These are phyloP conservation scores for Pichia sp. DNA, from an alignment of 1,139 yeast species.

Conservation along the genomic window DNA sequence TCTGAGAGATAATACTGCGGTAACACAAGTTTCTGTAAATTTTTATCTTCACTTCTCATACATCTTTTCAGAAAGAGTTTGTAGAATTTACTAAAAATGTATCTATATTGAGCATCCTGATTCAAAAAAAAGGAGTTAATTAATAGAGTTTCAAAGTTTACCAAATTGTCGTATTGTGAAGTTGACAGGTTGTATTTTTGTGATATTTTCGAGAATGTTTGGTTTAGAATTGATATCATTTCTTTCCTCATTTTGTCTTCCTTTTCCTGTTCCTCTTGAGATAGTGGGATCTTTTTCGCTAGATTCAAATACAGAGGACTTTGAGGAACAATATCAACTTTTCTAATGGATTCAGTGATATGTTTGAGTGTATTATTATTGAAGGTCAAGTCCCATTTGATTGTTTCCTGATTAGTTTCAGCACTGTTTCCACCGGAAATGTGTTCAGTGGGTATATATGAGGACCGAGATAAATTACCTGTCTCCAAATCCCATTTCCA, in stretches of 20 bases:
- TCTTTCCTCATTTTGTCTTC: constrained; percentile 16
- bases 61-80: constrained; percentile 22
- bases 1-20: constrained; percentile 16
- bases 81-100: constrained; percentile 22
- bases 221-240: constrained; percentile 24
- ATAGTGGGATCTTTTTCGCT: background rate
- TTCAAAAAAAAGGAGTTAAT: constrained; percentile 20
- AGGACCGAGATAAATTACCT: constrained; percentile 18
- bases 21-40: constrained; percentile 19
- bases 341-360: constrained; percentile 5
- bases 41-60: constrained; percentile 22
- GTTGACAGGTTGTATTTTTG: constrained; percentile 24
- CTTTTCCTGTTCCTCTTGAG: constrained; percentile 8
- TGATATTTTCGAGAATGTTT: constrained; percentile 25
- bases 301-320: constrained; percentile 7
- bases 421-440: background rate
- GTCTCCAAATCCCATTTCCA: constrained; percentile 24
- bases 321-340: constrained; percentile 12
- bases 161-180: constrained; percentile 25
- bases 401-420: background rate
- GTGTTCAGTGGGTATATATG: constrained; percentile 19
- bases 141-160: constrained; percentile 22
- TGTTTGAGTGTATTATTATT: constrained; percentile 6
- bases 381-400: constrained; percentile 9
- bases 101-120: constrained; percentile 20